Conservation (phyloP, 306 rosid genomes). For the Parietaria judaica region DNA sequence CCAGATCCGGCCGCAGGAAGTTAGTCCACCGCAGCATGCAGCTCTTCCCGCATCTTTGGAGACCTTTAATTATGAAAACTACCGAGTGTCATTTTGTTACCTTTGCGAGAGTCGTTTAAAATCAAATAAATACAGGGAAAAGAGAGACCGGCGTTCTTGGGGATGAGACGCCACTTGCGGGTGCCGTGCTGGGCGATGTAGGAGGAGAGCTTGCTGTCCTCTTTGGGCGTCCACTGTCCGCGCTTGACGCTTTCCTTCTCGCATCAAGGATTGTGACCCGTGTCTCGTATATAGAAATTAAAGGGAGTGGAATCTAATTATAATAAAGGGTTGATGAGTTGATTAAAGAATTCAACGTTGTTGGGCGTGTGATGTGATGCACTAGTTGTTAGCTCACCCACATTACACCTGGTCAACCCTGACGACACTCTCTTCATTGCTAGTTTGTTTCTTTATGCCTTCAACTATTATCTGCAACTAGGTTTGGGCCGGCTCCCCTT, state of each 20-base stretch:
- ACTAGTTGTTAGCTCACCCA: constrained; percentile 98
- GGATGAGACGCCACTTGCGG: constrained; percentile 58
- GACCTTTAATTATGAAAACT: constrained; percentile 31
- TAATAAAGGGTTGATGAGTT: constrained; percentile 80
- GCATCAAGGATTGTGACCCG: constrained; percentile 91
- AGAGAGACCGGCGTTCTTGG: constrained; percentile 45
- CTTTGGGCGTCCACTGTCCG: constrained; percentile 97
- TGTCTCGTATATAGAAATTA: constrained; percentile 20
- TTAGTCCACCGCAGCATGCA: constrained; percentile 87
- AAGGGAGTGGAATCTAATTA: constrained; percentile 8
- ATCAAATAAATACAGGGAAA: neutral
- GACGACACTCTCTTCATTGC: constrained; percentile 16
- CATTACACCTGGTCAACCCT: constrained; percentile 88
- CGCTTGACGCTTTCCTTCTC: constrained; percentile 73
- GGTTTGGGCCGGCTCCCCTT: too few relatives aligned
- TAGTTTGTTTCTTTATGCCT: too few relatives aligned
- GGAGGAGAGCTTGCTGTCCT: constrained; percentile 80
- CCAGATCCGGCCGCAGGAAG: constrained; percentile 91
- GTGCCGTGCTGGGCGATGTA: constrained; percentile 63
- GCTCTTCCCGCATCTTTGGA: constrained; percentile 87
- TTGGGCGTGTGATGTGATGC: constrained; percentile 18
- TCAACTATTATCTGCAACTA: too few relatives aligned
- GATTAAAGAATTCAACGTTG: constrained; percentile 94
- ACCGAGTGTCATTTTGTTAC: neutral
- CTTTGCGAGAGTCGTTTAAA: neutral